Percentiles rank a stretch among this genome's conserved stretches.
Evolutionary conservation across 371 early-diverging fungal species (phyloP).

Genomic region (Mucor lusitanicus): DNA sequence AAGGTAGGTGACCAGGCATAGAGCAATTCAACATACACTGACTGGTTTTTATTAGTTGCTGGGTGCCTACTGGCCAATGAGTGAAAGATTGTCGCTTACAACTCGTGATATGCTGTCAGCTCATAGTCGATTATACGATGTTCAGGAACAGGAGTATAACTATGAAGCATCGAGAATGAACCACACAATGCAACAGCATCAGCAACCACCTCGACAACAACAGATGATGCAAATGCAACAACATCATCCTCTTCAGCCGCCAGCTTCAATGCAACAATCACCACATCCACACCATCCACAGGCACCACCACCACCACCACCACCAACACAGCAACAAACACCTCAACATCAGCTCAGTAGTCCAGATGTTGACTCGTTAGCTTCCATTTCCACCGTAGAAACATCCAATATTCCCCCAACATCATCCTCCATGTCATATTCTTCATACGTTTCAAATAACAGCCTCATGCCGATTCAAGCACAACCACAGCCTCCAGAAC

Average conservation of each 20-base stretch:
- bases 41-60: slow-evolving; percentile 1
- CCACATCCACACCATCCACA: background rate
- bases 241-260: background rate
- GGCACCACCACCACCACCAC: no score
- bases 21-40: background rate
- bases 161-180: background rate
- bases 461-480: background rate
- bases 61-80: slow-evolving; percentile 48
- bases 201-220: background rate
- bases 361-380: slow-evolving; percentile 2
- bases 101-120: slow-evolving; percentile 40
- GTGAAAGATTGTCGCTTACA: slow-evolving; percentile 41
- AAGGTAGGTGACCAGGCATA: slow-evolving; percentile 5
- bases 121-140: slow-evolving; percentile 43
- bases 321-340: background rate
- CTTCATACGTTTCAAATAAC: background rate
- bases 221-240: background rate
- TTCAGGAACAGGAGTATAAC: slow-evolving; percentile 14
- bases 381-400: background rate
- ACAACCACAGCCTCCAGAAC: background rate
- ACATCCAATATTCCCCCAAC: background rate
- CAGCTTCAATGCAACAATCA: background rate
- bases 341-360: background rate
- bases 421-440: background rate
- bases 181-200: background rate